These are phyloP conservation scores for Mucor mucedo DNA, from an alignment of 371 early-diverging fungal species.

Conservation along the genomic window DNA sequence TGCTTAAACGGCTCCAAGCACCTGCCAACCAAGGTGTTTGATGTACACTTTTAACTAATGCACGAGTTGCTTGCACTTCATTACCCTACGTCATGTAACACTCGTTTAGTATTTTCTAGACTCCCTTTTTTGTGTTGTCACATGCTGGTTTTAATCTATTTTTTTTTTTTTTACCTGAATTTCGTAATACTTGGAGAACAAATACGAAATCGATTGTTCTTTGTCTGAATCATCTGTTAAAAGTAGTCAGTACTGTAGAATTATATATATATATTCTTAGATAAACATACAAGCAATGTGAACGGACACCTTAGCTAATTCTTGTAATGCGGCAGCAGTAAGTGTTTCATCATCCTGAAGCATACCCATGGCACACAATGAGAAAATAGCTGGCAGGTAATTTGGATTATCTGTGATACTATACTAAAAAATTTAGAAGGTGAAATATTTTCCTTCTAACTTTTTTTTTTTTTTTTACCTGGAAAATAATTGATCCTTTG, in stretches of 20 bases:
- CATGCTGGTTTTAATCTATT: neutral
- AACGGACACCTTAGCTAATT: conserved; percentile 67
- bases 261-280: neutral
- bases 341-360: conserved; percentile 74
- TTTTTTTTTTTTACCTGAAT: conserved; percentile 32
- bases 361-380: conserved; percentile 82
- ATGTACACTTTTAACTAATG: conserved; percentile 43
- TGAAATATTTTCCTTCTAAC: conserved; percentile 28
- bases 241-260: neutral
- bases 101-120: neutral
- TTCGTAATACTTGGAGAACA: conserved; percentile 43
- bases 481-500: conserved; percentile 80
- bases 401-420: conserved; percentile 61
- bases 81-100: conserved; percentile 31
- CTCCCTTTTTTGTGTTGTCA: neutral
- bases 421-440: conserved; percentile 1
- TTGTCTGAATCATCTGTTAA: conserved; percentile 40
- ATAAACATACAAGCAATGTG: conserved; percentile 48
- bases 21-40: conserved; percentile 45
- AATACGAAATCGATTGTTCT: conserved; percentile 41
- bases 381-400: conserved; percentile 73
- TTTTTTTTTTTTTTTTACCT: conserved; percentile 48
- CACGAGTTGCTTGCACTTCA: conserved; percentile 28
- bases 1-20: conserved; percentile 44
- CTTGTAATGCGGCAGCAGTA: conserved; percentile 76